Evolutionary conservation across 345 rosid species (phyloP).

Genomic region (Arabidopsis suecica): DNA sequence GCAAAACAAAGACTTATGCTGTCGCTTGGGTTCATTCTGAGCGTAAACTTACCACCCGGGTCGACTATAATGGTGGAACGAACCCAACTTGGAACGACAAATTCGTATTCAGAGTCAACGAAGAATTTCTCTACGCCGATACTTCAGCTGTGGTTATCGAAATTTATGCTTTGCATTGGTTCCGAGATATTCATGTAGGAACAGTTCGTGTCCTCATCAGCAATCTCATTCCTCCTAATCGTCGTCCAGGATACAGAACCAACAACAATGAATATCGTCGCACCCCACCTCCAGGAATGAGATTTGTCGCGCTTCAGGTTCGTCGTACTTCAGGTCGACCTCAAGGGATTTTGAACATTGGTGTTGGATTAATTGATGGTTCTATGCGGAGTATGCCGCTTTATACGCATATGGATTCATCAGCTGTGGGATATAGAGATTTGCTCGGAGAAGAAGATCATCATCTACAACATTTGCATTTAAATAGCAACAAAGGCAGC

Average conservation of each 20-base stretch:
- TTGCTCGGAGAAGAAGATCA: slow-evolving; percentile 73
- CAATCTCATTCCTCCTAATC: slow-evolving; percentile 63
- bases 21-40: slow-evolving; percentile 85
- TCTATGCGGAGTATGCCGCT: slow-evolving; percentile 92
- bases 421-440: slow-evolving; percentile 83
- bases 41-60: slow-evolving; percentile 78
- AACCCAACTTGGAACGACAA: slow-evolving; percentile 97
- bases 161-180: slow-evolving; percentile 83
- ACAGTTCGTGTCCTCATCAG: slow-evolving; percentile 75
- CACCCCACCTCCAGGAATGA: slow-evolving; percentile 60
- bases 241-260: slow-evolving; percentile 30
- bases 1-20: slow-evolving; percentile 78
- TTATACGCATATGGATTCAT: slow-evolving; percentile 58
- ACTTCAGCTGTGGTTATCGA: slow-evolving; percentile 88
- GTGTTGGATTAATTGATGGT: slow-evolving; percentile 80
- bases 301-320: slow-evolving; percentile 86
- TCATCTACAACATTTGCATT: slow-evolving; percentile 42
- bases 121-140: slow-evolving; percentile 68
- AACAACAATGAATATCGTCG: slow-evolving; percentile 33
- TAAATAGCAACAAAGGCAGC: slow-evolving; percentile 42
- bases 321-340: slow-evolving; percentile 85
- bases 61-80: slow-evolving; percentile 61
- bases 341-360: slow-evolving; percentile 86
- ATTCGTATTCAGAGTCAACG: slow-evolving; percentile 85
- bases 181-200: slow-evolving; percentile 81